Evolutionary conservation across 1,284 basidiomycete genomes (phyloP), one percentile per base, ranked within the genome.

Genomic region (Malassezia obtusa): DNA sequence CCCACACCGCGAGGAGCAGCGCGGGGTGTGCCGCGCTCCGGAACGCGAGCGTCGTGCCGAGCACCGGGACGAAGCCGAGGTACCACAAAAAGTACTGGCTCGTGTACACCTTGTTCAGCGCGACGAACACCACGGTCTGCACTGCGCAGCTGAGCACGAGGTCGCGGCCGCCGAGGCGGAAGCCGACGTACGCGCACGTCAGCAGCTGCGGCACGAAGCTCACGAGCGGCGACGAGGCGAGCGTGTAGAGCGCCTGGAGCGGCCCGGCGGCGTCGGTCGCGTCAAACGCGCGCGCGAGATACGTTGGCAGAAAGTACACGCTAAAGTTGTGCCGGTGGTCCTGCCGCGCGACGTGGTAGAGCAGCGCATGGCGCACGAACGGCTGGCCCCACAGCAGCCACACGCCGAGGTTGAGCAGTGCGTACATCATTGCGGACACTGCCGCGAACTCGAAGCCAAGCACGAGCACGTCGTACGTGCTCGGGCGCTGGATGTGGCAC

Each of bases 31-130:
- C 43, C 1, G 45, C 37, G 44, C 54, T 52, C 8, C 15, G 12
- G 14, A 89, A 77, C 0, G 75, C 68, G 0, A 92, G 73, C 14
- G 77, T 79, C 0, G 87, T 84, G 3, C 89, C 78, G 11, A 94
- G 77, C 2, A 91, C 78, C 0, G 94, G 91, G 0, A 98, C 76
- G 58, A 98, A 83, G 58, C 90, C 83, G 7, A 91, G 82, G 72
- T 92, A 96, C 94, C 94, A 99, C 44, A 95, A 79, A 76, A 96
- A 98, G 77, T 99, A 99, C 85, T 98, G 89, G 1, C 89, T 92
- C 0, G 94, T 99, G 79, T 89, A 94, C 38, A 99, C 94, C 77
- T 95, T 94, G 76, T 98, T 99, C 79, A 95, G 91, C 1, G 87
- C 78, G 14, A 96, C 90, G 68, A 99, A 98, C 0, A 82, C 77